These are phyloP conservation scores for Dipodascopsis uninucleata DNA, from an alignment of 805 yeast genomes.

Conservation along the genomic window DNA sequence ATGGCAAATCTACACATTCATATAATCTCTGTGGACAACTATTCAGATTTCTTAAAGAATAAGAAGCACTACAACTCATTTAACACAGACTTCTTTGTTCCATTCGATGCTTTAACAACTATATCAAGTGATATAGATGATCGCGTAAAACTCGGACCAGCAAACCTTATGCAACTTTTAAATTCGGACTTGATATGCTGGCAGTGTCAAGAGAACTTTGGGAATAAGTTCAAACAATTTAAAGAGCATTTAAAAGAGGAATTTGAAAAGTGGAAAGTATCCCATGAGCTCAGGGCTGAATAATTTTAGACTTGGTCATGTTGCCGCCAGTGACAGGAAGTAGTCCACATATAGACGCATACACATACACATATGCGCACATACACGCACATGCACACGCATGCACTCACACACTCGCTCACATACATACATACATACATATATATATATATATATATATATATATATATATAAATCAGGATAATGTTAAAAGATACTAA, in stretches of 20 bases:
- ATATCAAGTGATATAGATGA: slow-evolving; percentile 13
- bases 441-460: background rate
- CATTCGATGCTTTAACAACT: slow-evolving; percentile 49
- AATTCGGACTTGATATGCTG: slow-evolving; percentile 42
- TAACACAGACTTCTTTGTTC: slow-evolving; percentile 60
- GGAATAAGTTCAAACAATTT: slow-evolving; percentile 43
- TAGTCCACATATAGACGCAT: too few relatives aligned
- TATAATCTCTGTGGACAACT: slow-evolving; percentile 62
- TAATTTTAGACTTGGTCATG: too few relatives aligned
- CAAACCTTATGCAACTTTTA: slow-evolving; percentile 44
- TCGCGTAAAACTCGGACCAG: slow-evolving; percentile 41
- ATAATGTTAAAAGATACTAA: background rate
- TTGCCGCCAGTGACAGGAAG: too few relatives aligned
- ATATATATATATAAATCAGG: background rate
- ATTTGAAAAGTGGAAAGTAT: slow-evolving; percentile 10
- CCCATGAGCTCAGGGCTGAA: slow-evolving; percentile 28
- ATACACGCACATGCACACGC: slow-evolving; percentile 1
- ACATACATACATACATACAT: slow-evolving; percentile 1
- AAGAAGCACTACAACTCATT: slow-evolving; percentile 70
- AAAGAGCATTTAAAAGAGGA: slow-evolving; percentile 44
- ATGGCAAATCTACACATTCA: slow-evolving; percentile 69
- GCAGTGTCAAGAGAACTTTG: slow-evolving; percentile 43
- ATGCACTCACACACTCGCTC: slow-evolving; percentile 1
- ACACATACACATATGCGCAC: background rate
- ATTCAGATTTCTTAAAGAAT: slow-evolving; percentile 52